Conservation (phyloP, 768 basidiomycete genomes). For the Boletus tylopilopsis region DNA sequence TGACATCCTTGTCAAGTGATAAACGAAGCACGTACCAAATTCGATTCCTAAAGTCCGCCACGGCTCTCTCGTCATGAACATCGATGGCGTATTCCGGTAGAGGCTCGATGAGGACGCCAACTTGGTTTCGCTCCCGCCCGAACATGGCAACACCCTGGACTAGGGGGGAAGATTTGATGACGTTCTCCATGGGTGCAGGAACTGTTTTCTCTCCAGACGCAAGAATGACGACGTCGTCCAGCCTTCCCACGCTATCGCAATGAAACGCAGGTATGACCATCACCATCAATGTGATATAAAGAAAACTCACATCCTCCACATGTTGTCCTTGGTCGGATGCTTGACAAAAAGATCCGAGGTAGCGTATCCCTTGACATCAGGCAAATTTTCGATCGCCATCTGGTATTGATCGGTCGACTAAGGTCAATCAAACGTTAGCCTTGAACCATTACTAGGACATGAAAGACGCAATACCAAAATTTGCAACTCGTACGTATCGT, state of each 20-base stretch:
- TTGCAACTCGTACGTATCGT: conserved; percentile 34
- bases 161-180: conserved; percentile 14
- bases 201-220: conserved; percentile 33
- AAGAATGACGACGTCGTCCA: conserved; percentile 31
- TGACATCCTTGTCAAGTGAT: too few species aligned
- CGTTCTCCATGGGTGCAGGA: conserved; percentile 29
- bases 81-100: conserved; percentile 11
- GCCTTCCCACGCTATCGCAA: conserved; percentile 33
- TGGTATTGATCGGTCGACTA: neutral
- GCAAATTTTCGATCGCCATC: conserved; percentile 27
- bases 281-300: too few species aligned
- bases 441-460: neutral
- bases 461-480: conserved; percentile 24
- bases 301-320: conserved; percentile 13
- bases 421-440: neutral
- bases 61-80: neutral
- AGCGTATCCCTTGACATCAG: conserved; percentile 33
- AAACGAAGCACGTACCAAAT: conserved; percentile 19
- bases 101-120: conserved; percentile 32
- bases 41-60: conserved; percentile 13
- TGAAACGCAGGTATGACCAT: neutral
- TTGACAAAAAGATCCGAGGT: conserved; percentile 41
- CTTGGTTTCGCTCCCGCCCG: conserved; percentile 26
- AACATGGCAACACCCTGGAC: conserved; percentile 28
- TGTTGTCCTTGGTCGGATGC: conserved; percentile 39